Evolutionary conservation across 2,329 filamentous ascomycete genomes (phyloP), one percentile per base, ranked within the genome.

Genomic region (Diaporthe eres): DNA sequence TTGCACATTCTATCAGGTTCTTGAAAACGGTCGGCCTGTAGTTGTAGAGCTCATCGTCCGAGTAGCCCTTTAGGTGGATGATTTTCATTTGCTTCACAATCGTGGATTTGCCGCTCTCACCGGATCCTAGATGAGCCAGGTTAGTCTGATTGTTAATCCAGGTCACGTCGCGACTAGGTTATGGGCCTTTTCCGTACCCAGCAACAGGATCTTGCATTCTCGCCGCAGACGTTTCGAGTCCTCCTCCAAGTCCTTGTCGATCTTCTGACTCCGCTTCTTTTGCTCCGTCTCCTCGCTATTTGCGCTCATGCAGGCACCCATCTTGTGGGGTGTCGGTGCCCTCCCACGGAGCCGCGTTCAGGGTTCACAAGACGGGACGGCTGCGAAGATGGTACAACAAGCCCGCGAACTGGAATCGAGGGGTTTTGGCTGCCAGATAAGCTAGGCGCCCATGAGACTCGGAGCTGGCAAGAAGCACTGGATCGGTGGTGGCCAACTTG

Each of bases 51-150:
- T 99, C 97, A 81, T 98, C 96, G 79, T 95, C 92, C 15, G 95
- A 96, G 86, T 99, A 99, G 77, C 97, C 97, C 86, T 98, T 98
- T 81, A 98, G 94, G 83, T 99, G 97, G 82, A 99, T 98, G 81
- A 99, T 99, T 87, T 98, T 99, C 97, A 99, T 99, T 89, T 99
- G 97, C 86, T 99, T 99, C 80, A 99, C 97, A 81, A 99, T 98
- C 13, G 97, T 99, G 75, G 97, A 98, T 87, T 99, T 99, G 80
- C 97, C 97, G 85, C 96, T 98, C 88, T 99, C 97, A 79, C 97
- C 97, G 79, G 97, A 98, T 79, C 97, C 97, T 98, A 84, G 79
- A 10, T n/a, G 31, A 72, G 55, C 34, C 42, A 49, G n/a, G 49
- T 70, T n/a, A 75, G 74, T 44, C 39, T 25, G 15, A 19, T 47